Evolutionary conservation across 352 stramenopile genomes (phyloP).

Genomic region (Pythium pyrilobum): DNA sequence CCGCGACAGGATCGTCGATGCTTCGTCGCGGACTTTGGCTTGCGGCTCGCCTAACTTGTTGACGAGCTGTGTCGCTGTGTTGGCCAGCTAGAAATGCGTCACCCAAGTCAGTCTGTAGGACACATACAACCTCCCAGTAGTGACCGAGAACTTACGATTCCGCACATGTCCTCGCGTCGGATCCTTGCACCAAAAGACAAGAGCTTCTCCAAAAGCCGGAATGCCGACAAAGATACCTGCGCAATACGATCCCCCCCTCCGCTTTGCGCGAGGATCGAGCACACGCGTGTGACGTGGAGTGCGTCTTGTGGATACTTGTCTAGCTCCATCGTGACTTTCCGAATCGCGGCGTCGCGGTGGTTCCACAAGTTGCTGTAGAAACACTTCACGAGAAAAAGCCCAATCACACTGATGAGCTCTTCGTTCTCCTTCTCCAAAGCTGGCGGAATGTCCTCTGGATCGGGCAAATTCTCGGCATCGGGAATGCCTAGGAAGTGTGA

Average conservation of each 20-base stretch:
- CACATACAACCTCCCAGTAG: background rate
- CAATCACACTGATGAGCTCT: slow-evolving; percentile 70
- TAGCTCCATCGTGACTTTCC: slow-evolving; percentile 78
- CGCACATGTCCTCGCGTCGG: slow-evolving; percentile 55
- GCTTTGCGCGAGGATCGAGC: slow-evolving; percentile 65
- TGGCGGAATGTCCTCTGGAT: slow-evolving; percentile 63
- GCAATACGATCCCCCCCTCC: slow-evolving; percentile 66
- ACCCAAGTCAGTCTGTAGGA: background rate
- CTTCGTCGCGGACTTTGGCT: slow-evolving; percentile 70
- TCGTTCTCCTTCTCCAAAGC: slow-evolving; percentile 74
- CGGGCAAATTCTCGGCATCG: slow-evolving; percentile 58
- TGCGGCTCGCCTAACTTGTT: slow-evolving; percentile 75
- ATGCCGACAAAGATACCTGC: slow-evolving; percentile 71
- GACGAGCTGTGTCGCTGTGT: slow-evolving; percentile 71
- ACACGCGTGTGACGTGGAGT: slow-evolving; percentile 48
- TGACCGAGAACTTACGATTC: slow-evolving; percentile 37
- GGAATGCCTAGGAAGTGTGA: slow-evolving; percentile 59
- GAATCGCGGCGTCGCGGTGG: slow-evolving; percentile 76
- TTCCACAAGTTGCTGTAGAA: slow-evolving; percentile 88
- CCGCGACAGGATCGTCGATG: slow-evolving; percentile 29
- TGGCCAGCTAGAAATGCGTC: slow-evolving; percentile 40
- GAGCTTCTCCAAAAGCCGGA: slow-evolving; percentile 58
- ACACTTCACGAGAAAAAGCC: slow-evolving; percentile 69
- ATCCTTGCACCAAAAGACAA: slow-evolving; percentile 40
- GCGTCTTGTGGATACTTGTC: slow-evolving; percentile 45